These are phyloP conservation scores for Kurtzmaniella quercitrusa DNA, from an alignment of 1,139 yeast genomes.

Conservation along the genomic window DNA sequence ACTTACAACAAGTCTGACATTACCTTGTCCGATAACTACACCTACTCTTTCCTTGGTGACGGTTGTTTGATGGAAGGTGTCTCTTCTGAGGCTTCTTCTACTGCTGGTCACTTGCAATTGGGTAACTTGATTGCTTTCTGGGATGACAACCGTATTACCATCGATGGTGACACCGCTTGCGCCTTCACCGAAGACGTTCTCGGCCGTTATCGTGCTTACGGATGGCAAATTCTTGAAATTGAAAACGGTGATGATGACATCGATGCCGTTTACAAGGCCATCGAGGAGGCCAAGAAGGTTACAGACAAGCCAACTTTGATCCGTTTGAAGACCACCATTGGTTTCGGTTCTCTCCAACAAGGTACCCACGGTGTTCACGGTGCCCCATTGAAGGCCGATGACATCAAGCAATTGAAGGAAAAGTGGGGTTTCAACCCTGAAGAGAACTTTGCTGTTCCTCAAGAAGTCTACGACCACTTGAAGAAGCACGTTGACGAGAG, in stretches of 20 bases:
- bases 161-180: conserved; percentile 87
- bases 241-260: conserved; percentile 80
- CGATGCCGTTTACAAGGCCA: conserved; percentile 68
- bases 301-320: conserved; percentile 86
- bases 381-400: conserved; percentile 93
- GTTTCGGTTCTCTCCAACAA: conserved; percentile 81
- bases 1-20: conserved; percentile 87
- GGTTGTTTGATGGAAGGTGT: conserved; percentile 99
- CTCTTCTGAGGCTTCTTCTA: conserved; percentile 87
- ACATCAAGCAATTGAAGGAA: conserved; percentile 80
- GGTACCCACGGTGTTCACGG: conserved; percentile 98
- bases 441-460: conserved; percentile 73
- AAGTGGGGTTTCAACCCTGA: conserved; percentile 88
- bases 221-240: conserved; percentile 86
- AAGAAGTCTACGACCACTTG: conserved; percentile 76
- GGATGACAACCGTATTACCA: conserved; percentile 97
- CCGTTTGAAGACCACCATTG: conserved; percentile 87
- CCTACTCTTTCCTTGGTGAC: conserved; percentile 87
- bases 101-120: conserved; percentile 95
- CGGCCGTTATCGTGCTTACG: conserved; percentile 85
- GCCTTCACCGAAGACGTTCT: conserved; percentile 95
- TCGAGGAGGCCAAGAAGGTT: conserved; percentile 62
- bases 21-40: conserved; percentile 67
- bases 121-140: conserved; percentile 93
- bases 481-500: conserved; percentile 52